Percentiles rank a stretch among this genome's conserved stretches.
These are phyloP conservation scores for Phytopythium oedochilum DNA, from an alignment of 352 stramenopile species.

Conservation along the genomic window DNA sequence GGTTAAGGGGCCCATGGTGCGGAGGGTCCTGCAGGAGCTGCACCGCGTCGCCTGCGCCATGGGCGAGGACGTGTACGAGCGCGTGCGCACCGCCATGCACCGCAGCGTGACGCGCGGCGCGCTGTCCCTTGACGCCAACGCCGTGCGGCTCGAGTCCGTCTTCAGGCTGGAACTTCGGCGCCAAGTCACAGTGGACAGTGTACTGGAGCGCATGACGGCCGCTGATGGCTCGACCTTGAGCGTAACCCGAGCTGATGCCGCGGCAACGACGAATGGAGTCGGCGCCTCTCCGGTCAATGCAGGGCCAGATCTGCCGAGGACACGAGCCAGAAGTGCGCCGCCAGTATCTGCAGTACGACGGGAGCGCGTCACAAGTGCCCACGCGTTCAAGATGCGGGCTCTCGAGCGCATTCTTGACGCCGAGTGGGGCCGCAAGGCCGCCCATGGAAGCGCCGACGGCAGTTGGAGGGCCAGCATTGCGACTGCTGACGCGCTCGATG, in stretches of 20 bases:
- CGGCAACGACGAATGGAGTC: constrained; percentile 13
- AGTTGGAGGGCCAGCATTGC: constrained; percentile 1
- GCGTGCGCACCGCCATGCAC: constrained; percentile 31
- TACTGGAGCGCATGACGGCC: constrained; percentile 30
- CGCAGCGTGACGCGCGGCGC: constrained; percentile 39
- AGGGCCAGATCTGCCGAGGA: neutral
- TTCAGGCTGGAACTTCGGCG: constrained; percentile 58
- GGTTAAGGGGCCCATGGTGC: neutral
- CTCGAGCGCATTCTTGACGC: constrained; percentile 37
- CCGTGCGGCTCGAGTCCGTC: constrained; percentile 44
- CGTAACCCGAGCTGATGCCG: neutral
- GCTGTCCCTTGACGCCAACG: constrained; percentile 35
- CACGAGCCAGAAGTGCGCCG: constrained; percentile 8
- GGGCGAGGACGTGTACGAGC: constrained; percentile 41
- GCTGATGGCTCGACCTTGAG: neutral
- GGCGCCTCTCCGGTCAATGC: neutral
- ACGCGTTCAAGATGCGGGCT: constrained; percentile 58
- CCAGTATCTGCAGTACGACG: constrained; percentile 1
- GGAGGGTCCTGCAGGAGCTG: constrained; percentile 32
- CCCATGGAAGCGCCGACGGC: neutral
- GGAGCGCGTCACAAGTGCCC: constrained; percentile 28
- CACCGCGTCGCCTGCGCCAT: constrained; percentile 24
- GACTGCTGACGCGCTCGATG: constrained; percentile 10
- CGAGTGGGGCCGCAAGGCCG: constrained; percentile 11
- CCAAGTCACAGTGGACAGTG: constrained; percentile 43